Base-by-base conservation (phyloP, 495 filamentous ascomycete genomes). In the Hamigera avellanea region DNA sequence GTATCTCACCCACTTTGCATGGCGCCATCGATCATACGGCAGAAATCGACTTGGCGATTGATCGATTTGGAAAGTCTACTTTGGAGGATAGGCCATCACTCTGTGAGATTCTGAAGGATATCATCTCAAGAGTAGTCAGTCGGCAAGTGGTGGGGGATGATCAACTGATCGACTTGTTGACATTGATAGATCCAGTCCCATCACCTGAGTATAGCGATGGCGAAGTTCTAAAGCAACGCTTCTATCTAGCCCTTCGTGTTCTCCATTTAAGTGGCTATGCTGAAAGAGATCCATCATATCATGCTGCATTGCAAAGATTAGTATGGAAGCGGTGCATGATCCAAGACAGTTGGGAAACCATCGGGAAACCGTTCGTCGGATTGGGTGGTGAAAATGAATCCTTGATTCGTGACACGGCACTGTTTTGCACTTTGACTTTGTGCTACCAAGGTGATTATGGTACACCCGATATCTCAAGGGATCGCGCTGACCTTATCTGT, bases 271-370 rank as follows among this genome's bases (percentile, higher is more conserved):
- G 71, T 28, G 66, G 66, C 14, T 64, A 69, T 42, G 59, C 64
- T 16, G 60, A 66, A 10, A 56, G 47, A 28, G 55, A 68, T 30
- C 46, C 55, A n/a, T 70, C 69, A 2, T 70, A 72, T 23, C 53
- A 65, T 26, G 63, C 76, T 21, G 57, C 69, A 32, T 58, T 76
- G 28, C 72, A 80, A 44, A 76, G 74, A 25, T 66, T 89, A 18
- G 80, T 93, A 37, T 95, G 87, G 86, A 76, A 86, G 44, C 75
- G 87, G 26, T 83, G 82, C 47, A 76, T 78, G 42, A 70, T 86
- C 35, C 72, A 72, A 31, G 84, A 93, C 48, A 73, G 93, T 50
- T 94, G 85, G 82, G 66, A 66, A 32, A 55, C 46, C 17, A 60
- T 35, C 2, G 18, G 18, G 12, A 60, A 64, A 14, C 54, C 46